Percentiles rank a stretch among this genome's conserved stretches.
Evolutionary conservation across 441 rosid genomes (phyloP).

Genomic region (Arabidopsis hybrid): DNA sequence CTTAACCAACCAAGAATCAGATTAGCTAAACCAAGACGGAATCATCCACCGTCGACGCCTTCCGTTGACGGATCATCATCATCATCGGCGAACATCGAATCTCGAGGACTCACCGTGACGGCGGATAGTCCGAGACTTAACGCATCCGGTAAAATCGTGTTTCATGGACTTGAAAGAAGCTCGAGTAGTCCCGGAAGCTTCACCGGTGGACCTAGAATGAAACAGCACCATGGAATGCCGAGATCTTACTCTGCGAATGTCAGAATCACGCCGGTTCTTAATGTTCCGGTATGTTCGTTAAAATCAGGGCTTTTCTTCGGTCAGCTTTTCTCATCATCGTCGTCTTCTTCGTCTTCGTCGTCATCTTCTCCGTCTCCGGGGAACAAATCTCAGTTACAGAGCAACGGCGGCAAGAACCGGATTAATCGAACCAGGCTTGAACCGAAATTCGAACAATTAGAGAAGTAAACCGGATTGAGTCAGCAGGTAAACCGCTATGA

Average conservation of each 20-base stretch:
- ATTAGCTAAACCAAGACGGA: slow-evolving; percentile 54
- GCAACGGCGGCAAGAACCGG: slow-evolving; percentile 42
- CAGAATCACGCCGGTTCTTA: slow-evolving; percentile 87
- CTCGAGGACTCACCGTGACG: slow-evolving; percentile 70
- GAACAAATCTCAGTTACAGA: slow-evolving; percentile 38
- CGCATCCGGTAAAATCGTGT: slow-evolving; percentile 89
- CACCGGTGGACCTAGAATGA: slow-evolving; percentile 78
- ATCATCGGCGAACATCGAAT: slow-evolving; percentile 48
- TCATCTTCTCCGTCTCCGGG: slow-evolving; percentile 39
- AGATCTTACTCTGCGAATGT: slow-evolving; percentile 92
- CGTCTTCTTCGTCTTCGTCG: slow-evolving; percentile 46
- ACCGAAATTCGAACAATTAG: slow-evolving; percentile 28
- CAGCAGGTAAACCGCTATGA: not conserved
- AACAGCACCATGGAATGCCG: slow-evolving; percentile 85
- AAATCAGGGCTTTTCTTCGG: slow-evolving; percentile 58
- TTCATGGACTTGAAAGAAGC: slow-evolving; percentile 87
- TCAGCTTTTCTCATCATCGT: slow-evolving; percentile 64
- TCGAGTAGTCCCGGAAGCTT: slow-evolving; percentile 96
- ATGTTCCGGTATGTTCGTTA: slow-evolving; percentile 85
- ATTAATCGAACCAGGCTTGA: slow-evolving; percentile 51
- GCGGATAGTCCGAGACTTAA: slow-evolving; percentile 92
- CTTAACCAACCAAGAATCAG: slow-evolving; percentile 58
- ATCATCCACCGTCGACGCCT: slow-evolving; percentile 12
- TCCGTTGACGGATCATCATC: slow-evolving; percentile 55
- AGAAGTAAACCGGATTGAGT: slow-evolving; percentile 21